Conservation (phyloP, 2,329 filamentous ascomycete species). For the Ascochyta koolunga region DNA sequence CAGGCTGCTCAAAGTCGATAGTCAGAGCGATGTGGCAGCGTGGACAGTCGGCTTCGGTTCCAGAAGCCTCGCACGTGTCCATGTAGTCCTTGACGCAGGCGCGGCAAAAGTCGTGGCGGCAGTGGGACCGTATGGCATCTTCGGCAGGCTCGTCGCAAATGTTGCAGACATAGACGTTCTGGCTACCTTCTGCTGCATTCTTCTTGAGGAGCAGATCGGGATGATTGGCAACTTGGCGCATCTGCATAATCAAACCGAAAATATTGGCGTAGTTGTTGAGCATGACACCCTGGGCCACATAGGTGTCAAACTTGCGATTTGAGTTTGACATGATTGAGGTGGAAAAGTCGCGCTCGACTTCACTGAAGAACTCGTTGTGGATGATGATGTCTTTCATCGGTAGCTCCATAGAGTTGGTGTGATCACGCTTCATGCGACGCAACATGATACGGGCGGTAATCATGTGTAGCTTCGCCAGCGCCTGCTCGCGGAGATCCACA, state of each 20-base stretch:
- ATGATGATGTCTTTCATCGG: conserved; percentile 93
- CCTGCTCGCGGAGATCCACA: conserved; percentile 65
- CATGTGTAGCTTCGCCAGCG: conserved; percentile 81
- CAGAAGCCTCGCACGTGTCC: conserved; percentile 71
- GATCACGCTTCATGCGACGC: conserved; percentile 89
- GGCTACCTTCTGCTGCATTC: conserved; percentile 75
- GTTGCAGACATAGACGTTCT: conserved; percentile 89
- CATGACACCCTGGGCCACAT: conserved; percentile 91
- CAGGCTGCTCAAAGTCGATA: conserved; percentile 93
- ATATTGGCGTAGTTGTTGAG: conserved; percentile 94
- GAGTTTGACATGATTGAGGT: conserved; percentile 94
- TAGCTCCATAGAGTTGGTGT: conserved; percentile 93
- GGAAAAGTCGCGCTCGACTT: conserved; percentile 94
- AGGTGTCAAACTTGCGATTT: conserved; percentile 89
- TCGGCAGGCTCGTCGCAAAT: conserved; percentile 97
- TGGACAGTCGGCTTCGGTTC: conserved; percentile 73
- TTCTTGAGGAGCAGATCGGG: conserved; percentile 94
- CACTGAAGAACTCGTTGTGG: conserved; percentile 94
- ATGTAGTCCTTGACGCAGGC: conserved; percentile 82
- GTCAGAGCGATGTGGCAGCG: conserved; percentile 87
- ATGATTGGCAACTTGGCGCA: conserved; percentile 97
- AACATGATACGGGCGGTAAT: conserved; percentile 96
- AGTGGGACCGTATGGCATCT: conserved; percentile 89
- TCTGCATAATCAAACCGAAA: conserved; percentile 98
- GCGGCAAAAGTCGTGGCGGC: conserved; percentile 91